phyloP scores from a whole-genome alignment of 106 monocot species.

The Alisma plantagoaquatica region DNA sequence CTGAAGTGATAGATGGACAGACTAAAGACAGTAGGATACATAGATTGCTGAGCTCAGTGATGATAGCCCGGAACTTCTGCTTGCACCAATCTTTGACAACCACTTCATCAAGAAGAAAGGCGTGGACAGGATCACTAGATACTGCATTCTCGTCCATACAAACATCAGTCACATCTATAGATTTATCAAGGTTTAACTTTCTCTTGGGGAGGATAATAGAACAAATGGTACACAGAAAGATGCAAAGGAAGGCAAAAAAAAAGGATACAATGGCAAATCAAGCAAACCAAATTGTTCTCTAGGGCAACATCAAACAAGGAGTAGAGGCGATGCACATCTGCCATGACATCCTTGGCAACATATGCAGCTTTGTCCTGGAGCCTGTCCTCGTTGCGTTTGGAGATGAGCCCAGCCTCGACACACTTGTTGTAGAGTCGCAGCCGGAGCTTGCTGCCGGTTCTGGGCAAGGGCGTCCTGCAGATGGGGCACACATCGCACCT shows the following conservation, averaged over 20 bases:
- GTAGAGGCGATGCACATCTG: constrained; percentile 73
- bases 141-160: constrained; percentile 97
- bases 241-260: background rate
- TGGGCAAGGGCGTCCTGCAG: constrained; percentile 52
- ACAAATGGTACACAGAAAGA: background rate
- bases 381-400: constrained; percentile 42
- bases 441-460: constrained; percentile 30
- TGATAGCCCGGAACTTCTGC: constrained; percentile 30
- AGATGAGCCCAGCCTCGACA: constrained; percentile 66
- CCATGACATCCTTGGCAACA: constrained; percentile 25
- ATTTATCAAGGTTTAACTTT: constrained; percentile 55
- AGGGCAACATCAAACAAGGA: constrained; percentile 86
- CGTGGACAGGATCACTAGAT: constrained; percentile 87
- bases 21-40: constrained; percentile 49
- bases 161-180: constrained; percentile 81
- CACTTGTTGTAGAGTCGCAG: constrained; percentile 88
- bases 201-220: too few species aligned
- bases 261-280: constrained; percentile 98
- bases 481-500: constrained; percentile 81
- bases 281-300: constrained; percentile 76
- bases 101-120: constrained; percentile 97
- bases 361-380: constrained; percentile 66
- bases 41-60: constrained; percentile 35
- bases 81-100: constrained; percentile 98
- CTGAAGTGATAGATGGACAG: background rate